Percentiles rank a stretch among this genome's conserved stretches.
Evolutionary conservation across 1,284 basidiomycete genomes (phyloP).

Genomic region (Malassezia pachydermatis): DNA sequence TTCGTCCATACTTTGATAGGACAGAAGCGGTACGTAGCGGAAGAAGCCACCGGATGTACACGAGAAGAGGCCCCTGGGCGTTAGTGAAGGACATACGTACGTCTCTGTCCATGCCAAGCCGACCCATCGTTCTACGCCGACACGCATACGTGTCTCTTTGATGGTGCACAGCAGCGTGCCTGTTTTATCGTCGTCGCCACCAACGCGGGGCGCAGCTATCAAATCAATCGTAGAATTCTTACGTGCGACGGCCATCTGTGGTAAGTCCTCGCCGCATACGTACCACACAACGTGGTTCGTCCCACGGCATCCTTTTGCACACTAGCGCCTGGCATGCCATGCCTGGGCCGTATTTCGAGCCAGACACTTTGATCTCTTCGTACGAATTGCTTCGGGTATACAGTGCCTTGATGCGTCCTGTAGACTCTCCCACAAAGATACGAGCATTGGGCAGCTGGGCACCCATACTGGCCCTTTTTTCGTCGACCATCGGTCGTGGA

Average conservation of each 20-base stretch:
- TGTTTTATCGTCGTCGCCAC: not conserved
- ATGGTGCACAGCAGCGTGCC: conserved; percentile 6
- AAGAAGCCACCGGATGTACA: conserved; percentile 16
- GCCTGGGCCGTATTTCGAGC: conserved; percentile 7
- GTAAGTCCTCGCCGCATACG: not conserved
- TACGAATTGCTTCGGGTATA: conserved; percentile 1
- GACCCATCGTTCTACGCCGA: conserved; percentile 17
- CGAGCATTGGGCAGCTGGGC: conserved; percentile 1
- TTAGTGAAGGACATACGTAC: not conserved
- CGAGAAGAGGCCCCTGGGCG: not conserved
- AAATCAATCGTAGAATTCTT: conserved; percentile 14
- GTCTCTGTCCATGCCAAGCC: not conserved
- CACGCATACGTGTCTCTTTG: conserved; percentile 14
- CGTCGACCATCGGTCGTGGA: too few species aligned
- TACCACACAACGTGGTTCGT: conserved; percentile 1
- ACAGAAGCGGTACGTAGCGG: conserved; percentile 8
- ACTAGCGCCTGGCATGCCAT: conserved; percentile 13
- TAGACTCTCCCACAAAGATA: conserved; percentile 15
- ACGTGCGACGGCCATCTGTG: conserved; percentile 11
- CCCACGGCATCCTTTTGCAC: not conserved
- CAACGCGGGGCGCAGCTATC: not conserved
- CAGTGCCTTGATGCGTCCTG: conserved; percentile 6
- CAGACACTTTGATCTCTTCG: not conserved
- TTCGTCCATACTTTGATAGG: too few species aligned
- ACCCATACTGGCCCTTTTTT: not conserved